These are phyloP conservation scores for Akanthomyces lecanii DNA, from an alignment of 2,329 filamentous ascomycete genomes.

Conservation along the genomic window DNA sequence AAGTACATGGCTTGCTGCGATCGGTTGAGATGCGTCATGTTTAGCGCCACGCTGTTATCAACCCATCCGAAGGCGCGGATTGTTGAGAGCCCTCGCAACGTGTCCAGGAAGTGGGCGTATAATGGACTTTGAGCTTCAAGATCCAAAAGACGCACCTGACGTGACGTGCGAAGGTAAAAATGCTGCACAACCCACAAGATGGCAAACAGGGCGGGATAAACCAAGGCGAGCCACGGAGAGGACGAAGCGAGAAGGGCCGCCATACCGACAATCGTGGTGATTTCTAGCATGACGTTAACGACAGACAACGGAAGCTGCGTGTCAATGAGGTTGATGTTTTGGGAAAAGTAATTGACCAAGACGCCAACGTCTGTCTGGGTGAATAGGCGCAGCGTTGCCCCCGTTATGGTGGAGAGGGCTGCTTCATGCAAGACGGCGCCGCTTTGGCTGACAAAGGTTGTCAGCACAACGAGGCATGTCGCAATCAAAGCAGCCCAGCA, in stretches of 20 bases:
- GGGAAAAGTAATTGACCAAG: slow-evolving; percentile 34
- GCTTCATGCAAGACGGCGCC: slow-evolving; percentile 23
- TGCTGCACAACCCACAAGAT: no score
- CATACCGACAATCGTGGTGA: slow-evolving; percentile 40
- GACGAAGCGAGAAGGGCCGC: slow-evolving; percentile 41
- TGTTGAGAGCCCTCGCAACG: no score
- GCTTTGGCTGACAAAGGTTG: slow-evolving; percentile 7
- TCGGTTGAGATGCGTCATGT: no score
- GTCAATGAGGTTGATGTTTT: slow-evolving; percentile 33
- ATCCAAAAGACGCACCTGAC: no score
- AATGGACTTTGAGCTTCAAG: no score
- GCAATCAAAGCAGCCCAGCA: neutral
- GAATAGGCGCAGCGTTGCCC: slow-evolving; percentile 32
- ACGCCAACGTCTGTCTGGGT: slow-evolving; percentile 31
- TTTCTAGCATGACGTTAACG: slow-evolving; percentile 33
- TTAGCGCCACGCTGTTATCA: no score
- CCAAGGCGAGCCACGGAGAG: slow-evolving; percentile 42
- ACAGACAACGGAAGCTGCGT: slow-evolving; percentile 26
- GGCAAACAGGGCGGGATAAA: slow-evolving; percentile 45
- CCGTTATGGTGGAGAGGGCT: slow-evolving; percentile 23
- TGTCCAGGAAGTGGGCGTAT: no score
- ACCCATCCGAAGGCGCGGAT: no score
- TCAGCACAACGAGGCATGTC: slow-evolving; percentile 21
- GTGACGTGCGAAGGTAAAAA: no score
- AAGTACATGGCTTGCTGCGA: no score